These are phyloP conservation scores for Acanthamoeba royreba DNA, from an alignment of 208 protist species.

Conservation along the genomic window DNA sequence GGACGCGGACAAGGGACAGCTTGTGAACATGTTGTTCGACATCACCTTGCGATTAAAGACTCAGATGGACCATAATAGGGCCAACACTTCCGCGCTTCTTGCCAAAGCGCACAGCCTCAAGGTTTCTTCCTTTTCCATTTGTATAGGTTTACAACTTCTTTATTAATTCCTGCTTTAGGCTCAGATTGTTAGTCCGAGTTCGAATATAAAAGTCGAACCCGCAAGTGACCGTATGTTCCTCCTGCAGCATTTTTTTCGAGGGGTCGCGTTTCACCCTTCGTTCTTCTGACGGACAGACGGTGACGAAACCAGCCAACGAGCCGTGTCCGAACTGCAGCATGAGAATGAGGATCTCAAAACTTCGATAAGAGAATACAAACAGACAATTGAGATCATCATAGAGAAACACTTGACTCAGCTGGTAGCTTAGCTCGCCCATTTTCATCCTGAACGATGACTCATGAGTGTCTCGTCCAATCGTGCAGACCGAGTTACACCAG, in stretches of 20 bases:
- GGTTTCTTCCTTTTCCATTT: too few species aligned
- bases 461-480: background rate
- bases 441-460: background rate
- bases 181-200: too few species aligned
- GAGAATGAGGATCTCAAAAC: constrained; percentile 13
- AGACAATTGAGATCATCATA: background rate
- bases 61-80: background rate
- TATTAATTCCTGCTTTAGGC: too few species aligned
- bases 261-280: background rate
- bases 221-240: too few species aligned
- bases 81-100: background rate
- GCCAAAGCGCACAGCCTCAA: background rate
- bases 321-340: background rate
- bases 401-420: background rate
- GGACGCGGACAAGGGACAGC: background rate
- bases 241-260: too few species aligned
- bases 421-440: too few species aligned
- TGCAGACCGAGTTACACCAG: background rate
- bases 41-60: background rate
- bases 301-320: background rate
- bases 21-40: background rate
- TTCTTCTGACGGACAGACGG: background rate
- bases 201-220: too few species aligned
- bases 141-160: background rate
- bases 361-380: background rate